phyloP scores from a whole-genome alignment of 1,139 yeast genomes.

The Hansenula sp. region DNA sequence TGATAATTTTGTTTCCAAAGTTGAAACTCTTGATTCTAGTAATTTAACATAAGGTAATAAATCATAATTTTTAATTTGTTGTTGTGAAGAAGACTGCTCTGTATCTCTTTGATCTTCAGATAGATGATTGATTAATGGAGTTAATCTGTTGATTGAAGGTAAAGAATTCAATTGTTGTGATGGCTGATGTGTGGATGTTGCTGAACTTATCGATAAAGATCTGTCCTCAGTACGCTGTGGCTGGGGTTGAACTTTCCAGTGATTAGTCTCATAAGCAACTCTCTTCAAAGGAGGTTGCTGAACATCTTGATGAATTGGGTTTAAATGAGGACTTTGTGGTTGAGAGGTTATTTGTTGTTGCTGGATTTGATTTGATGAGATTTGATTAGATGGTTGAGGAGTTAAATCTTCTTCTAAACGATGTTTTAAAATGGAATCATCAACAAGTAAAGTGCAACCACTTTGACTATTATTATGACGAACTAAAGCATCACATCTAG shows the following conservation, averaged over 20 bases:
- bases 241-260: constrained; percentile 9
- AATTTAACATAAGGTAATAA: constrained; percentile 18
- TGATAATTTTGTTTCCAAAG: constrained; percentile 33
- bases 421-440: constrained; percentile 6
- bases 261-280: constrained; percentile 8
- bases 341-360: background rate
- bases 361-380: background rate
- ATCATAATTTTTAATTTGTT: constrained; percentile 4
- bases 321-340: too few species aligned
- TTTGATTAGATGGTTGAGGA: background rate
- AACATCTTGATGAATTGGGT: too few species aligned
- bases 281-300: background rate
- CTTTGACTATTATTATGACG: constrained; percentile 49
- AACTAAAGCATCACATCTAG: constrained; percentile 73
- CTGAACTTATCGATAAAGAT: background rate
- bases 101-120: background rate
- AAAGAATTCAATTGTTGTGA: constrained; percentile 1
- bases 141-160: constrained; percentile 12
- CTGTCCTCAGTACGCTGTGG: constrained; percentile 1
- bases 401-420: constrained; percentile 1
- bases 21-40: constrained; percentile 19
- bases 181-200: background rate
- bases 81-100: constrained; percentile 2
- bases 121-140: constrained; percentile 4
- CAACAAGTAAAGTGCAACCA: constrained; percentile 19